A percentile compares a stretch with the other conserved stretches of the same genome.
phyloP scores from a whole-genome alignment of 1,284 basidiomycete species.

The Hemileia vastatrix region DNA sequence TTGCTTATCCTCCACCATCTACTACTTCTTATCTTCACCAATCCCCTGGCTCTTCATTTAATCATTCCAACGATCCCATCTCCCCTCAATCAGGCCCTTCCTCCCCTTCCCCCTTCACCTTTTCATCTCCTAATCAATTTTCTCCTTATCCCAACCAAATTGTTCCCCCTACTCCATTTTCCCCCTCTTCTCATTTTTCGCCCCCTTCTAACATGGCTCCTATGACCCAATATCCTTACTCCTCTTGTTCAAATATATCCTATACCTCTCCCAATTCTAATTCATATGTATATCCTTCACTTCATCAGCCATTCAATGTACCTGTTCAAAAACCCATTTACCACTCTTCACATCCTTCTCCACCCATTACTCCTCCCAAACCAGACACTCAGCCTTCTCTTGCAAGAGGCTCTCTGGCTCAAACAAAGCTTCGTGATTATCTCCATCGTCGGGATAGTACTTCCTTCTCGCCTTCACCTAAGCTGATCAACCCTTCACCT shows the following conservation, averaged over 20 bases:
- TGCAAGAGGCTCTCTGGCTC: conserved; percentile 4
- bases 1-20: not conserved
- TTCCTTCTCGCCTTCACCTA: not conserved
- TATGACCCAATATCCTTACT: not conserved
- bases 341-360: too few species aligned
- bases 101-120: not conserved
- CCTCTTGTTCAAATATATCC: not conserved
- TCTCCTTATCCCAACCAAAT: too few species aligned
- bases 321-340: too few species aligned
- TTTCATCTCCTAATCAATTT: not conserved
- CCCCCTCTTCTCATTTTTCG: not conserved
- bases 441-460: not conserved
- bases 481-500: not conserved
- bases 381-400: not conserved
- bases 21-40: not conserved
- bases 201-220: not conserved
- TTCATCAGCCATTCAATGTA: too few species aligned
- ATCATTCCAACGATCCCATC: not conserved
- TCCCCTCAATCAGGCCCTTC: too few species aligned
- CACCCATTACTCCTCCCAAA: not conserved
- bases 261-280: too few species aligned
- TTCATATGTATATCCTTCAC: too few species aligned
- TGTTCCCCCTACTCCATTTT: not conserved
- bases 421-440: conserved; percentile 2
- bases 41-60: too few species aligned